phyloP scores from a whole-genome alignment of 2,329 filamentous ascomycete genomes.

The Fusarium hostae region DNA sequence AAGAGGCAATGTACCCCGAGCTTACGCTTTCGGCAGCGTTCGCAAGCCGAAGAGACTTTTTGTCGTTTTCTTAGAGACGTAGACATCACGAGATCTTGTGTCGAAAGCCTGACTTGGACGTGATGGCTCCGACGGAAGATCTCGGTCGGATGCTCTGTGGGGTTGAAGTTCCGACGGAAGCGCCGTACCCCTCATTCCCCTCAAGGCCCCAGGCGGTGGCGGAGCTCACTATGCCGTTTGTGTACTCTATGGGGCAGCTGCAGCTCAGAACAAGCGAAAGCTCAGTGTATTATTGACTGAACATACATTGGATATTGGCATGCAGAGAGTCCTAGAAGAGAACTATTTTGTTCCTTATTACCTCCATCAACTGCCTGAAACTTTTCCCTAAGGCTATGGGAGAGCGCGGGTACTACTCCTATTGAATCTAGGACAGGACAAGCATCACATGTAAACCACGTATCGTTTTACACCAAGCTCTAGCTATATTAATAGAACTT shows the following conservation, averaged over 20 bases:
- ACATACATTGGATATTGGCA: too few species aligned
- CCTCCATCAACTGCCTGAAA: too few species aligned
- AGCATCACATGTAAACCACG: not conserved
- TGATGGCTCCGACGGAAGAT: not conserved
- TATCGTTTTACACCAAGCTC: rapidly evolving
- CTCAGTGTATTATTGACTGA: not conserved
- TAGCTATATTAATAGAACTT: rapidly evolving
- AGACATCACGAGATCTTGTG: not conserved
- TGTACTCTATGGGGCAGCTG: rapidly evolving
- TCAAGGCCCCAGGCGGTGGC: rapidly evolving
- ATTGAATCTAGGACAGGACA: too few species aligned
- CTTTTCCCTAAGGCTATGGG: too few species aligned
- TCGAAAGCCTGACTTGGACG: rapidly evolving
- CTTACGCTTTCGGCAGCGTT: not conserved
- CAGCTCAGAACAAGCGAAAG: rapidly evolving
- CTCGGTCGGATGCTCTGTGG: rapidly evolving
- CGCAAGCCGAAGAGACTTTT: not conserved
- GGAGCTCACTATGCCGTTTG: not conserved
- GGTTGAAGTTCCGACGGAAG: not conserved
- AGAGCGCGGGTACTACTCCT: too few species aligned
- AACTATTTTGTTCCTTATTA: too few species aligned
- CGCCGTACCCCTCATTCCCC: not conserved
- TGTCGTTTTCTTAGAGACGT: not conserved
- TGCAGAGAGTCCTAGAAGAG: too few species aligned
- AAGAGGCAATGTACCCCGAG: not conserved